phyloP scores from a whole-genome alignment of 768 basidiomycete species.

The Trametes punicea region DNA sequence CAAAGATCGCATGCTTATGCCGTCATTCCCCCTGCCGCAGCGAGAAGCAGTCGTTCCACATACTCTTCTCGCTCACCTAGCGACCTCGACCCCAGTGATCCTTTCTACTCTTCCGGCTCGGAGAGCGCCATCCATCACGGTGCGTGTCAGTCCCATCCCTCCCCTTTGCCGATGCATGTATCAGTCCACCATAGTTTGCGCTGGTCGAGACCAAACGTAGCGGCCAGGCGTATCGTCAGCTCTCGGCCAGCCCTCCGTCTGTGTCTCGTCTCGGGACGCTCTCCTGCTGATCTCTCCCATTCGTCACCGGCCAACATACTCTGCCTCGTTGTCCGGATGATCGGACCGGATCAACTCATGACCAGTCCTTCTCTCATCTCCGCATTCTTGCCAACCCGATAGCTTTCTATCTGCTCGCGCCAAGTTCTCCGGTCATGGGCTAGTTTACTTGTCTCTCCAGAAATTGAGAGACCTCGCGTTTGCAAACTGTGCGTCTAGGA shows the following conservation, averaged over 20 bases:
- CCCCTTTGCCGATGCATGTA: neutral
- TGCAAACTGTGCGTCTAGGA: neutral
- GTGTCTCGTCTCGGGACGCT: neutral
- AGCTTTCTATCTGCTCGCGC: too few species aligned
- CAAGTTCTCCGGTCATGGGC: too few species aligned
- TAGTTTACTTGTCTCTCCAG: neutral
- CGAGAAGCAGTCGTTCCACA: neutral
- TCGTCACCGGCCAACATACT: neutral
- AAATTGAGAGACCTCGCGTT: neutral
- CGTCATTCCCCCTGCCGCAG: neutral
- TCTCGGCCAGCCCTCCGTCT: slow-evolving; percentile 4
- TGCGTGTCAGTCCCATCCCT: neutral
- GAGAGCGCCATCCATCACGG: neutral
- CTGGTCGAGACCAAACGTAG: neutral
- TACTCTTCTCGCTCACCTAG: slow-evolving; percentile 1
- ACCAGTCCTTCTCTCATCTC: neutral
- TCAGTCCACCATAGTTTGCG: neutral
- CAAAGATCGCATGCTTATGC: slow-evolving; percentile 6
- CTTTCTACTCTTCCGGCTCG: slow-evolving; percentile 2
- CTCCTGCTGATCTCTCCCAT: slow-evolving; percentile 6
- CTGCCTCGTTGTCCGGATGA: slow-evolving; percentile 14
- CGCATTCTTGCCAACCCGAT: neutral
- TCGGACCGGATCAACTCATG: slow-evolving; percentile 18
- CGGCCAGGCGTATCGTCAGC: neutral
- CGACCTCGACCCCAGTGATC: neutral